phyloP scores from a whole-genome alignment of 2,329 filamentous ascomycete genomes.

The Fusarium sororula region DNA sequence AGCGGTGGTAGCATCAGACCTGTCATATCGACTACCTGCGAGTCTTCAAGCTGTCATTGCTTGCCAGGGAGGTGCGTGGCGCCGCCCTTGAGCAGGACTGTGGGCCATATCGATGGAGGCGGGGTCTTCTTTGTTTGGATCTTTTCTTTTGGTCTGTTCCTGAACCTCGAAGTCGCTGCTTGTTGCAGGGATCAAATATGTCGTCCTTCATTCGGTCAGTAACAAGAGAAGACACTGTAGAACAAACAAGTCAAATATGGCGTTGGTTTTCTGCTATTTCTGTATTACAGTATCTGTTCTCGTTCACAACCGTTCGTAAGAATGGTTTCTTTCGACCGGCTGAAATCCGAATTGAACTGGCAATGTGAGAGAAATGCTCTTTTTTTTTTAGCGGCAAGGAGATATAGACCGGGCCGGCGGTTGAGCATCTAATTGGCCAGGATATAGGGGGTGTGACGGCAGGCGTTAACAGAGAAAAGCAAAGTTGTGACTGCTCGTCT shows the following conservation, averaged over 20 bases:
- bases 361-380: constrained; percentile 3
- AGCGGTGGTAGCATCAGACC: constrained; percentile 43
- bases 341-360: constrained; percentile 6
- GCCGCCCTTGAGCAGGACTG: constrained; percentile 34
- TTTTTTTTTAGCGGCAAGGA: constrained; percentile 18
- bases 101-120: constrained; percentile 34
- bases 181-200: background rate
- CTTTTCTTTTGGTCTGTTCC: constrained; percentile 5
- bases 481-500: constrained; percentile 38
- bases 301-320: background rate
- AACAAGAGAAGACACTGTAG: background rate
- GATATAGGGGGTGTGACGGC: constrained; percentile 5
- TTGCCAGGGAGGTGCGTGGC: constrained; percentile 38
- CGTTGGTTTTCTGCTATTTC: background rate
- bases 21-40: constrained; percentile 48
- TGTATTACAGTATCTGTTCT: background rate
- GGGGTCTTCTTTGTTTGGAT: constrained; percentile 28
- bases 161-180: background rate
- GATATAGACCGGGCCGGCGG: constrained; percentile 20
- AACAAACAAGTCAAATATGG: background rate
- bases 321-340: background rate
- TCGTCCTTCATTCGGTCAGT: constrained; percentile 1
- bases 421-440: constrained; percentile 11
- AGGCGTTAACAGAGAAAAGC: constrained; percentile 35
- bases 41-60: constrained; percentile 42